These are phyloP conservation scores for Phlebiopsis flavidoalba DNA, from an alignment of 768 basidiomycete species.

Conservation along the genomic window DNA sequence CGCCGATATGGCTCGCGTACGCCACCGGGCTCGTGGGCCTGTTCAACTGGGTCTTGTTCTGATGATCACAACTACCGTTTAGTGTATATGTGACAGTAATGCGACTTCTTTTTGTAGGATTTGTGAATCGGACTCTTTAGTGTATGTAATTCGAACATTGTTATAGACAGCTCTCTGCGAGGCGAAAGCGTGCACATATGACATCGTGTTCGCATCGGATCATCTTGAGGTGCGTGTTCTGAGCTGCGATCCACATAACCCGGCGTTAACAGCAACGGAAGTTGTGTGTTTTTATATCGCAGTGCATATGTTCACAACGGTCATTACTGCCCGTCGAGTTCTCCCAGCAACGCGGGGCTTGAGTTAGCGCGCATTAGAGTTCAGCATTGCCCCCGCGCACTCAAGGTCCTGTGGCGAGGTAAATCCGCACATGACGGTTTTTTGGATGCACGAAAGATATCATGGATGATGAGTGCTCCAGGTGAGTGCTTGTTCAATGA, in stretches of 20 bases:
- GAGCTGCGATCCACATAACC: not conserved
- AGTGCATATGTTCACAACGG: not conserved
- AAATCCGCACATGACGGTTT: too few relatives aligned
- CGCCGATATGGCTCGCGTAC: not conserved
- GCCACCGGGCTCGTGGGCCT: not conserved
- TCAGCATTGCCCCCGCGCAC: too few relatives aligned
- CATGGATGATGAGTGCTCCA: too few relatives aligned
- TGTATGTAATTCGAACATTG: not conserved
- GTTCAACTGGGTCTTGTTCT: not conserved
- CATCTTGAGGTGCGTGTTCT: not conserved
- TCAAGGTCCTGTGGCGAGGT: too few relatives aligned
- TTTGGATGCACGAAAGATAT: too few relatives aligned
- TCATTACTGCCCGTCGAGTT: not conserved
- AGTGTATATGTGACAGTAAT: not conserved
- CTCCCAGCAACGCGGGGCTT: too few relatives aligned
- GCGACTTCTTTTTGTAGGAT: not conserved
- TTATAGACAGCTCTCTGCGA: not conserved
- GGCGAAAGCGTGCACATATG: not conserved
- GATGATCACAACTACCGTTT: not conserved
- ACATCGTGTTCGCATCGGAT: not conserved
- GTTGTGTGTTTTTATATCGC: not conserved
- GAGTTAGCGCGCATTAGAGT: too few relatives aligned
- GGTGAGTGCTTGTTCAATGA: too few relatives aligned
- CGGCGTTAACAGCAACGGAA: not conserved
- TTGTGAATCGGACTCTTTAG: not conserved